phyloP scores from a whole-genome alignment of 352 stramenopile species.

The Pythium sukuiense region DNA sequence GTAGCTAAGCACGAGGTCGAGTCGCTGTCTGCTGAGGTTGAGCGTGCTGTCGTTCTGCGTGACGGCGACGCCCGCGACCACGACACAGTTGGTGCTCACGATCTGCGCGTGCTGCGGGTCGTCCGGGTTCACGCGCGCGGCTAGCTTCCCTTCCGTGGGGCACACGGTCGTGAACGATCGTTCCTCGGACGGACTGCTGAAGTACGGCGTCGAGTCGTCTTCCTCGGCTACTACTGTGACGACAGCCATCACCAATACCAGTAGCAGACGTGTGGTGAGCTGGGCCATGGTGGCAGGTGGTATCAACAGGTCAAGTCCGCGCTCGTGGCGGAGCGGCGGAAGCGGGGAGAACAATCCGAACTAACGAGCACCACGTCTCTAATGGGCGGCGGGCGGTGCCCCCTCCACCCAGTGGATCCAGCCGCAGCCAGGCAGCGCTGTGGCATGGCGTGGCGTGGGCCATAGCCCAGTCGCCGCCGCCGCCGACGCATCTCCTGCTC shows the following conservation, averaged over 20 bases:
- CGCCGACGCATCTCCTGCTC: not conserved
- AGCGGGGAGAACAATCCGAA: not conserved
- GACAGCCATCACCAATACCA: not conserved
- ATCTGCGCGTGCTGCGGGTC: conserved; percentile 10
- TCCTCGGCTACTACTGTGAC: not conserved
- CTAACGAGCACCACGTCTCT: not conserved
- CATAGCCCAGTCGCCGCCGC: not conserved
- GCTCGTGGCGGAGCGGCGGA: not conserved
- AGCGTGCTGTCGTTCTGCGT: conserved; percentile 1
- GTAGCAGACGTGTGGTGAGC: not conserved
- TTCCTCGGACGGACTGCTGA: not conserved
- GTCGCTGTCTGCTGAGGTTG: not conserved
- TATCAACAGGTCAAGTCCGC: not conserved
- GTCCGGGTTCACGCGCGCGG: conserved; percentile 9
- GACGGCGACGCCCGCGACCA: conserved; percentile 5
- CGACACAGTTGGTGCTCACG: conserved; percentile 16
- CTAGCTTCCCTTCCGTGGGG: conserved; percentile 11
- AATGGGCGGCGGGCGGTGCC: not conserved
- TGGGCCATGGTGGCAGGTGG: not conserved
- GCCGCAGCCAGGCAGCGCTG: not conserved
- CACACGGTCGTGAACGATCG: conserved; percentile 9
- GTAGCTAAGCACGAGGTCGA: conserved; percentile 22
- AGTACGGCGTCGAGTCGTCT: not conserved
- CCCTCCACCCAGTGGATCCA: not conserved
- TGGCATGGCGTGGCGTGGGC: not conserved